These are phyloP conservation scores for Pleurotus eryngii DNA, from an alignment of 768 basidiomycete species.

Conservation along the genomic window DNA sequence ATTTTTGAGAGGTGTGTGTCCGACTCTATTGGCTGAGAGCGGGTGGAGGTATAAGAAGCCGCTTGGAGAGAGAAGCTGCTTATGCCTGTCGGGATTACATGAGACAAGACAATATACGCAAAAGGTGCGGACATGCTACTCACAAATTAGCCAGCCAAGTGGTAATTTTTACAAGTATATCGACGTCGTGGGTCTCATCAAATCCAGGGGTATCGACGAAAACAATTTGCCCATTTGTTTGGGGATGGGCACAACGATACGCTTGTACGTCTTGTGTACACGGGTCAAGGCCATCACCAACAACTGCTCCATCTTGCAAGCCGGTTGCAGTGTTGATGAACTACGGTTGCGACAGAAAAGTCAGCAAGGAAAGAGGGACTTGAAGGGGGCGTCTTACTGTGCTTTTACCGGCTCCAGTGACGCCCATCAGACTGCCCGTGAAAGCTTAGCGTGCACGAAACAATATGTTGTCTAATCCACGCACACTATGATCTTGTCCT, in stretches of 20 bases:
- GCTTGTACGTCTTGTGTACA: slow-evolving; percentile 19
- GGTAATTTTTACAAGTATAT: not conserved
- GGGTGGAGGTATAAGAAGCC: slow-evolving; percentile 29
- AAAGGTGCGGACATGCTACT: slow-evolving; percentile 11
- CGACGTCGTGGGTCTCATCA: not conserved
- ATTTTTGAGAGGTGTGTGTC: slow-evolving; percentile 39
- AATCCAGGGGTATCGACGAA: slow-evolving; percentile 5
- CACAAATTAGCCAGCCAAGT: slow-evolving; percentile 20
- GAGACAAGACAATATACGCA: not conserved
- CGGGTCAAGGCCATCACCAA: slow-evolving; percentile 18
- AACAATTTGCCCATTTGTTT: slow-evolving; percentile 8
- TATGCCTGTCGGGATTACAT: slow-evolving; percentile 17
- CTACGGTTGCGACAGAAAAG: slow-evolving; percentile 7
- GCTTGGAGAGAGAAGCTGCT: slow-evolving; percentile 17
- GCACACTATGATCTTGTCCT: slow-evolving; percentile 5
- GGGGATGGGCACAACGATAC: slow-evolving; percentile 12
- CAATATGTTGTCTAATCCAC: not conserved
- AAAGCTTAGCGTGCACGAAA: not conserved
- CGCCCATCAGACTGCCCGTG: slow-evolving; percentile 19
- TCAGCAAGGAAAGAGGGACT: not conserved
- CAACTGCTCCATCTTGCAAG: slow-evolving; percentile 7
- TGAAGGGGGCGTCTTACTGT: slow-evolving; percentile 10
- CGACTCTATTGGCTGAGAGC: slow-evolving; percentile 33
- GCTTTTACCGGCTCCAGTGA: slow-evolving; percentile 22
- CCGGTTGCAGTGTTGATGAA: slow-evolving; percentile 23